Conservation (phyloP, 495 filamentous ascomycete genomes). For the Penicillium simplicissimum region DNA sequence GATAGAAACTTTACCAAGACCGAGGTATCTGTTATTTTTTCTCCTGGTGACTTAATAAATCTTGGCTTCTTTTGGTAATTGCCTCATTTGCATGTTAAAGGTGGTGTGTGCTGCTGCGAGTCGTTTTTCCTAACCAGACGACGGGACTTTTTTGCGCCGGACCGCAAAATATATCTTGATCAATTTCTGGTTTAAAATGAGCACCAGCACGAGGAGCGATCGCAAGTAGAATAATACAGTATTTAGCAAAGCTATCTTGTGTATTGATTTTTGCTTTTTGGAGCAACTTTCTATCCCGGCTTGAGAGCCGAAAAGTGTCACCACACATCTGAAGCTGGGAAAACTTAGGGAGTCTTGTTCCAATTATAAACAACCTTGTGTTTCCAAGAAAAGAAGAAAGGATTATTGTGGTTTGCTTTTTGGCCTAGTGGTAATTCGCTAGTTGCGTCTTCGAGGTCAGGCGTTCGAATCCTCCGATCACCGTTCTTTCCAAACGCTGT, state of each 20-base stretch:
- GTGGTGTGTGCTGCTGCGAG: too few relatives aligned
- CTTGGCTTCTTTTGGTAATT: background rate
- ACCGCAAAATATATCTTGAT: conserved; percentile 1
- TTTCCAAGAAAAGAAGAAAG: background rate
- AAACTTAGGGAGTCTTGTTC: background rate
- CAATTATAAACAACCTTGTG: background rate
- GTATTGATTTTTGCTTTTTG: background rate
- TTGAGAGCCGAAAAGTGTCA: background rate
- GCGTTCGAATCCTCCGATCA: background rate
- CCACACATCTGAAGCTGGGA: background rate
- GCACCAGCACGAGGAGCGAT: background rate
- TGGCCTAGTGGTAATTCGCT: background rate
- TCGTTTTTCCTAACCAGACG: background rate
- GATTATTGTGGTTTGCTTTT: background rate
- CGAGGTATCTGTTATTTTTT: background rate
- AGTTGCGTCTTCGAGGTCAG: background rate
- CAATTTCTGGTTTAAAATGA: too few relatives aligned
- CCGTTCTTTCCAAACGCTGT: background rate
- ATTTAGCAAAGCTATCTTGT: background rate
- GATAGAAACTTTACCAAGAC: background rate
- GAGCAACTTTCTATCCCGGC: conserved; percentile 1
- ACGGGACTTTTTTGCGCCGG: background rate
- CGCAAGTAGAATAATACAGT: background rate
- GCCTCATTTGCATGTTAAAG: conserved; percentile 1
- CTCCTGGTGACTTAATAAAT: background rate